Evolutionary conservation across 2,329 filamentous ascomycete genomes (phyloP).

Genomic region (Ramularia collo-cygni): DNA sequence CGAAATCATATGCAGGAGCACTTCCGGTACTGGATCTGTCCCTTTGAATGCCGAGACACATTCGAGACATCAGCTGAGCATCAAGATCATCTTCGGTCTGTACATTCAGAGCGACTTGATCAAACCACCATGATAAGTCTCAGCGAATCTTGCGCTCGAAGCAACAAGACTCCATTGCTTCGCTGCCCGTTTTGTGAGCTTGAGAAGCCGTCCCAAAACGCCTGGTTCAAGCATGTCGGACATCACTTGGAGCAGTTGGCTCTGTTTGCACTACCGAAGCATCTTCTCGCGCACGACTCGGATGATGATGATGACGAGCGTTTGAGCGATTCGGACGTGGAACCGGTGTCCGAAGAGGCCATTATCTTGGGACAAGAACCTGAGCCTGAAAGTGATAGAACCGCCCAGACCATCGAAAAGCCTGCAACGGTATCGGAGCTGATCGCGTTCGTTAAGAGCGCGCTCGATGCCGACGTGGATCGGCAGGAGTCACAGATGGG

Average conservation of each 20-base stretch:
- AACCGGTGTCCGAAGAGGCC: too few species aligned
- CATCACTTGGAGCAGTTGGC: slow-evolving; percentile 7
- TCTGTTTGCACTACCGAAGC: slow-evolving; percentile 2
- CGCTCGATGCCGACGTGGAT: slow-evolving; percentile 28
- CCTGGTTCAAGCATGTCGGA: slow-evolving; percentile 3
- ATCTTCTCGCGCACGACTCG: not conserved
- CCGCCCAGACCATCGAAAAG: slow-evolving; percentile 1
- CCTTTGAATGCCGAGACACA: not conserved
- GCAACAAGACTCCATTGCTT: not conserved
- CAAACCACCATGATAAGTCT: not conserved
- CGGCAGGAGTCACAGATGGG: slow-evolving; percentile 44
- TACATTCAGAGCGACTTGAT: not conserved
- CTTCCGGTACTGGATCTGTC: slow-evolving; percentile 1
- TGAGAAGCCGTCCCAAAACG: not conserved
- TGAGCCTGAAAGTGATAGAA: too few species aligned
- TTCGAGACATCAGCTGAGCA: not conserved
- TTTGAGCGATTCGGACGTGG: too few species aligned
- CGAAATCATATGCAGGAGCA: slow-evolving; percentile 2
- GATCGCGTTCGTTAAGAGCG: slow-evolving; percentile 26
- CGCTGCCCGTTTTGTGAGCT: slow-evolving; percentile 1
- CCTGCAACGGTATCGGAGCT: slow-evolving; percentile 24
- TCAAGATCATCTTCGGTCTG: not conserved
- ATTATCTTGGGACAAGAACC: too few species aligned
- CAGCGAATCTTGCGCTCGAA: not conserved
- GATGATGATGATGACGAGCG: not conserved